Base-by-base conservation (phyloP, 441 rosid genomes). In the Macaranga tanarius region DNA sequence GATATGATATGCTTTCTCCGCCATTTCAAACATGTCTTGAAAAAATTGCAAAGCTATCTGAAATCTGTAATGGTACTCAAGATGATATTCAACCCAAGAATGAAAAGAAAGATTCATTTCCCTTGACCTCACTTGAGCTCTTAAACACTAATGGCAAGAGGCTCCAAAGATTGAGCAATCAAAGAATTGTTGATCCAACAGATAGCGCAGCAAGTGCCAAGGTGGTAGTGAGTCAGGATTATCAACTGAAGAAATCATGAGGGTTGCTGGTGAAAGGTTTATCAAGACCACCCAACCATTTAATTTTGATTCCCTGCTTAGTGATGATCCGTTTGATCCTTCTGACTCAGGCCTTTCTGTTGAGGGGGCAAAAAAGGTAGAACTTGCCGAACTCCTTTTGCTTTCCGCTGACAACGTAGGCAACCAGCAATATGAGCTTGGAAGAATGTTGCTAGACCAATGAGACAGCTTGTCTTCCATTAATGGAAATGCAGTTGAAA, bases 211-310 rank as follows among this genome's bases (percentile, higher is more conserved):
- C 67, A 28, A 71, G 11, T 63, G 76, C 38, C 38, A 3, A 31
- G 38, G 40, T 61, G 19, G 45, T 17, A 13, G 60, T 16, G 13
- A 67, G 40, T 10, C 16, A 57, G 42, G 79, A 38, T 38, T 81
- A 50, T 86, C 89, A 0, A 65, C 82, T 0, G 87, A 80, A 73
- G 86, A 85, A 54, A 69, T 86, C 65, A 67, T 85, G 31, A 84
- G 83, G 68, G 47, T 85, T 34, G 90, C 90, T 19, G 86, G 84
- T 47, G 84, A 76, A 59, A 83, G 83, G 72, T 83, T 86, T 71
- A 68, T 82, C 26, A 75, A 67, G 56, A 76, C 81, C 38, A 55
- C 74, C 38, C 80, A 25, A 56, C 62, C 11, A 3, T 69, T 69
- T 22, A 75, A 75, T 70, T 40, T 20, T 25, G 55, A 52, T 56